phyloP scores from a whole-genome alignment of 106 monocot species.

The Acanthochlamys bracteata region DNA sequence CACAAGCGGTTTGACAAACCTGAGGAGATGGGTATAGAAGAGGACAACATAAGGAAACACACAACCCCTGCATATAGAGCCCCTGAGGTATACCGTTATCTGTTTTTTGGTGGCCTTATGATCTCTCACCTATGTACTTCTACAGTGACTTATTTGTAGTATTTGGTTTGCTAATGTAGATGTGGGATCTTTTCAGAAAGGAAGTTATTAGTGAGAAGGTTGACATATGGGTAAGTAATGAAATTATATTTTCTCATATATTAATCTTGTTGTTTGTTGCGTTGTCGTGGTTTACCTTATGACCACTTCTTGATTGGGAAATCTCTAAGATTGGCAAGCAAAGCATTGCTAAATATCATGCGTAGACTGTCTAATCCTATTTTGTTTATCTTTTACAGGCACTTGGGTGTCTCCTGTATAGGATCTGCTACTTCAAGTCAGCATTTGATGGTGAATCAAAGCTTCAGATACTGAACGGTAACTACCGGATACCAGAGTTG shows the following conservation, averaged over 20 bases:
- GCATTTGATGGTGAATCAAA: constrained; percentile 97
- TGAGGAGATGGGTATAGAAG: constrained; percentile 99
- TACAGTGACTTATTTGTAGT: neutral
- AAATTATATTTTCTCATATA: neutral
- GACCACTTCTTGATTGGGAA: neutral
- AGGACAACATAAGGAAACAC: constrained; percentile 94
- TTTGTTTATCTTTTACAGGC: constrained; percentile 37
- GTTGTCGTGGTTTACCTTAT: neutral
- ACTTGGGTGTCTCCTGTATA: constrained; percentile 84
- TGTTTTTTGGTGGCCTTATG: neutral
- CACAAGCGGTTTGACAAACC: constrained; percentile 88
- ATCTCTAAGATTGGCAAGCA: no score
- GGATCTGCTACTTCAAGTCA: constrained; percentile 83
- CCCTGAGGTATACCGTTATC: constrained; percentile 54
- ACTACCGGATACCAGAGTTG: constrained; percentile 75
- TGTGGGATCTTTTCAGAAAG: constrained; percentile 96
- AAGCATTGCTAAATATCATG: neutral
- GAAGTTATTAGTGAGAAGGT: constrained; percentile 98
- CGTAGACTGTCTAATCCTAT: neutral
- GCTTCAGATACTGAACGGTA: constrained; percentile 87
- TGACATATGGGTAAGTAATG: constrained; percentile 85
- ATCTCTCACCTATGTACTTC: neutral
- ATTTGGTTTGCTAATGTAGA: constrained; percentile 23
- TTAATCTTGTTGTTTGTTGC: neutral
- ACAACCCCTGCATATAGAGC: constrained; percentile 99